phyloP scores from a whole-genome alignment of 2,329 filamentous ascomycete genomes.

The Lecanosticta acicola region DNA sequence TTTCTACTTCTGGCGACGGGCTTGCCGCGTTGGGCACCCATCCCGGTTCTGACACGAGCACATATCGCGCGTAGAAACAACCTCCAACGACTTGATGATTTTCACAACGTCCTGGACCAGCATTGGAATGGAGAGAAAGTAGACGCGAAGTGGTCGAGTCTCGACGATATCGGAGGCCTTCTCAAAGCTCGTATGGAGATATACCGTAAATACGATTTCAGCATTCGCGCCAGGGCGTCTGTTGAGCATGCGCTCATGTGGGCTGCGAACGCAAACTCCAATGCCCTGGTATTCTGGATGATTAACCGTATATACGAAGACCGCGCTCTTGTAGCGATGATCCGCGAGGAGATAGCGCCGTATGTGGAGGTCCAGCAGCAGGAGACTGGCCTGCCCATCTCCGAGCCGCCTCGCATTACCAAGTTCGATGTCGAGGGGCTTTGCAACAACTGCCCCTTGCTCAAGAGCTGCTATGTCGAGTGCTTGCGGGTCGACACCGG shows the following conservation, averaged over 20 bases:
- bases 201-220: constrained; percentile 30
- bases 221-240: constrained; percentile 30
- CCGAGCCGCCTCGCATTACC: constrained; percentile 30
- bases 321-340: constrained; percentile 25
- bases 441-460: constrained; percentile 30
- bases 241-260: constrained; percentile 49
- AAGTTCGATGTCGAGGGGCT: constrained; percentile 32
- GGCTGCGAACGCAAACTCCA: constrained; percentile 51
- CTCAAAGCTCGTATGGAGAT: constrained; percentile 29
- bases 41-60: constrained; percentile 46
- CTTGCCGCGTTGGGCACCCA: constrained; percentile 51
- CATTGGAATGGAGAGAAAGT: constrained; percentile 26
- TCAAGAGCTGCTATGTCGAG: constrained; percentile 37
- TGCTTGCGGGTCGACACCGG: constrained; percentile 33
- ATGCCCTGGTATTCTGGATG: constrained; percentile 42
- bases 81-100: constrained; percentile 23
- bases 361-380: constrained; percentile 29
- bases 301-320: constrained; percentile 34
- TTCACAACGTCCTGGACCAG: constrained; percentile 31
- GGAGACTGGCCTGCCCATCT: constrained; percentile 29
- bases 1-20: constrained; percentile 52
- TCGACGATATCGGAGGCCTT: constrained; percentile 33
- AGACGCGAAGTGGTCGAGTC: constrained; percentile 31
- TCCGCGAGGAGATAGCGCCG: constrained; percentile 33
- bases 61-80: constrained; percentile 35